Evolutionary conservation across 2,329 filamentous ascomycete genomes (phyloP).

Genomic region (Cladosporium colombiae): DNA sequence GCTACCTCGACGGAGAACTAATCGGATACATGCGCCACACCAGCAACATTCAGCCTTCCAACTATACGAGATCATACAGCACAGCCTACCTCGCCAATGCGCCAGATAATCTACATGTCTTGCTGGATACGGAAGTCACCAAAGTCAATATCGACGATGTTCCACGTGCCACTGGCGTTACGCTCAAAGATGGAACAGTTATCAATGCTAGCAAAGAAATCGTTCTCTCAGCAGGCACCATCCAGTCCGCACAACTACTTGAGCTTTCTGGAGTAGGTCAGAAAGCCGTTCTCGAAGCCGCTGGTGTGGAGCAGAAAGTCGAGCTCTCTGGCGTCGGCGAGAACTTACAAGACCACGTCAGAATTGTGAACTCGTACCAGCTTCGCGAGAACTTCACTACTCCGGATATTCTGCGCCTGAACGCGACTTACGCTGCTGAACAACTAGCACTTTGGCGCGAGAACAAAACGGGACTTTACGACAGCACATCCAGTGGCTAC

Average conservation of each 20-base stretch:
- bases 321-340: conserved; percentile 56
- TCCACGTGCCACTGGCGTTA: conserved; percentile 37
- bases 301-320: conserved; percentile 49
- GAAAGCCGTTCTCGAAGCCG: conserved; percentile 48
- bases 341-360: conserved; percentile 46
- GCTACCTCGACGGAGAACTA: conserved; percentile 53
- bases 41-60: conserved; percentile 50
- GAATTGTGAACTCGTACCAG: conserved; percentile 32
- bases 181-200: conserved; percentile 34
- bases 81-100: conserved; percentile 47
- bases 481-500: conserved; percentile 45
- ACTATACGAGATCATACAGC: conserved; percentile 53
- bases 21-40: conserved; percentile 55
- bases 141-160: conserved; percentile 40
- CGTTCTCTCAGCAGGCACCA: conserved; percentile 56
- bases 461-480: conserved; percentile 40
- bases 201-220: conserved; percentile 48
- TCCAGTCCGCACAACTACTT: conserved; percentile 60
- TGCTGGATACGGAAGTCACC: conserved; percentile 41
- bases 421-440: conserved; percentile 40
- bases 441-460: conserved; percentile 43
- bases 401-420: conserved; percentile 33
- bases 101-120: conserved; percentile 46
- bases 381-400: conserved; percentile 37
- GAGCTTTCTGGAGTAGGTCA: conserved; percentile 64